Evolutionary conservation across 257 asterid species (phyloP).

Genomic region (Primulina eburnea): DNA sequence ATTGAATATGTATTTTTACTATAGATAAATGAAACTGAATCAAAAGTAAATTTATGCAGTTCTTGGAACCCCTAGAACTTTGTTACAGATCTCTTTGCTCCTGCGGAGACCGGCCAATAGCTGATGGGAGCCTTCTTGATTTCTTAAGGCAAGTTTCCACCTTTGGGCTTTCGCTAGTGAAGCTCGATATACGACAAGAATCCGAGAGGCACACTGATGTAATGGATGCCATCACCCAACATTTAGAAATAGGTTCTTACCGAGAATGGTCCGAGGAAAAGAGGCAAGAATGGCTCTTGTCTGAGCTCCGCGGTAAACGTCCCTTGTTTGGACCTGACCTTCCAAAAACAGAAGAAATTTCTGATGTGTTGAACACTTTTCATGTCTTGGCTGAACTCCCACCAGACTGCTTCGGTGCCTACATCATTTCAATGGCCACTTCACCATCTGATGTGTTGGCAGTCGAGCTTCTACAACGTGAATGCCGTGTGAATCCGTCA

Average conservation of each 20-base stretch:
- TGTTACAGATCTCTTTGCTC: constrained; percentile 59
- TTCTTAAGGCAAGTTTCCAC: constrained; percentile 64
- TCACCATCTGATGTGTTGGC: constrained; percentile 64
- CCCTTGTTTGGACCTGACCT: constrained; percentile 63
- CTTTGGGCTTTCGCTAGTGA: constrained; percentile 55
- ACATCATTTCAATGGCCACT: constrained; percentile 74
- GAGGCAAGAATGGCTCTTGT: constrained; percentile 57
- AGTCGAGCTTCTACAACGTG: constrained; percentile 67
- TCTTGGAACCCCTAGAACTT: constrained; percentile 67
- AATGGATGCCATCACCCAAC: constrained; percentile 50
- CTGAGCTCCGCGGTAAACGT: constrained; percentile 58
- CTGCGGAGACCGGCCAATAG: constrained; percentile 58
- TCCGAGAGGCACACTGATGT: constrained; percentile 66
- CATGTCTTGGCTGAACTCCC: constrained; percentile 61
- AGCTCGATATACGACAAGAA: constrained; percentile 64
- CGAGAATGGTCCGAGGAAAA: constrained; percentile 53
- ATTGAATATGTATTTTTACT: not conserved
- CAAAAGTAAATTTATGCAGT: constrained; percentile 30
- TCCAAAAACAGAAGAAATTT: constrained; percentile 57
- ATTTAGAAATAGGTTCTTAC: constrained; percentile 54
- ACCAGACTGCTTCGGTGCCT: constrained; percentile 62
- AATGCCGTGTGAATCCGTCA: constrained; percentile 48
- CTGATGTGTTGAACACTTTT: constrained; percentile 53
- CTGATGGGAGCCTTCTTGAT: constrained; percentile 68
- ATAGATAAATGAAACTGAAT: not conserved